phyloP scores from a whole-genome alignment of 768 basidiomycete genomes.

The Tricholomella constricta region DNA sequence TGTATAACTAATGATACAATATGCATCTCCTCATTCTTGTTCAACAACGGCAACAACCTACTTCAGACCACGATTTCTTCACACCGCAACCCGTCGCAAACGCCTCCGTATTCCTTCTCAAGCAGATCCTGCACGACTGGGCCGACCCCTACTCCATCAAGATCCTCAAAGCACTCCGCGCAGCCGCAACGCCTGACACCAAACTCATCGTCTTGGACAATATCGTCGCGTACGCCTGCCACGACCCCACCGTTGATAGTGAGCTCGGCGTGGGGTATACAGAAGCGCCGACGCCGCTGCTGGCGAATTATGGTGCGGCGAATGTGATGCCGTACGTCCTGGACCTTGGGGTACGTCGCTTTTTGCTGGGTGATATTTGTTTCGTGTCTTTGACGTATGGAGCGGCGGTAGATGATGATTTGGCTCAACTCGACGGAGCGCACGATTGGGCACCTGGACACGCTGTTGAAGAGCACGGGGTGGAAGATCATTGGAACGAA shows the following conservation, averaged over 20 bases:
- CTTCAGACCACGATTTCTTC: conserved; percentile 39
- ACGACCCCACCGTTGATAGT: background rate
- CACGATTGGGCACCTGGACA: conserved; percentile 7
- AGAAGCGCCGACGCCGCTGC: conserved; percentile 8
- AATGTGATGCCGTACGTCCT: conserved; percentile 8
- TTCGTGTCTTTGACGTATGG: background rate
- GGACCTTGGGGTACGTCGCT: background rate
- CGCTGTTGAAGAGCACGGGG: conserved; percentile 8
- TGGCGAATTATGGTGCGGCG: conserved; percentile 10
- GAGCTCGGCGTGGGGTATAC: background rate
- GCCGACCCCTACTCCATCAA: conserved; percentile 28
- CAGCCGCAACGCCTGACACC: conserved; percentile 32
- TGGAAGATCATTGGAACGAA: conserved; percentile 8
- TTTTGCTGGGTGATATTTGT: background rate
- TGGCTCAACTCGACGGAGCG: conserved; percentile 13
- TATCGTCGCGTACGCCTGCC: conserved; percentile 30
- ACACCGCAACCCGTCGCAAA: conserved; percentile 34
- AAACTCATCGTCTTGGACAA: conserved; percentile 40
- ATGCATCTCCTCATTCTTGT: background rate
- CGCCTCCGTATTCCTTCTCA: conserved; percentile 38
- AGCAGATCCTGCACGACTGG: conserved; percentile 43
- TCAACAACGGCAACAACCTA: too few relatives aligned
- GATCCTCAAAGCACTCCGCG: conserved; percentile 36
- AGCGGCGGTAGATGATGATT: conserved; percentile 11
- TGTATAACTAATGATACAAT: background rate